Conservation (phyloP, 352 stramenopile genomes). For the Phytopythium kandeliae region DNA sequence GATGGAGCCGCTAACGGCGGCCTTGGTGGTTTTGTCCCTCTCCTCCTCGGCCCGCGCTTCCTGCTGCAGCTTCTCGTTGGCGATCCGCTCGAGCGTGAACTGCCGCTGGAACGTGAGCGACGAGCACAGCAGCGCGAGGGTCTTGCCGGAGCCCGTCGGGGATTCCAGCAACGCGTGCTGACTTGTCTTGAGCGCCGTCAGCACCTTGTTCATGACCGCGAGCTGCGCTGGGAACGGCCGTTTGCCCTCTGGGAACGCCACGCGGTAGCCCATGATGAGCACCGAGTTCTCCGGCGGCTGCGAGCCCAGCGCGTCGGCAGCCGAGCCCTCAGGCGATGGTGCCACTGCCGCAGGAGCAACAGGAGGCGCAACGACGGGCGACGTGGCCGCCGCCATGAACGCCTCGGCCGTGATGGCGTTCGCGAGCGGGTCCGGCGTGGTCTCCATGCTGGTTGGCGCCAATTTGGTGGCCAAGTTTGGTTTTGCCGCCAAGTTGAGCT, state of each 20-base stretch:
- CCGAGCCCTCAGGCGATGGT: not conserved
- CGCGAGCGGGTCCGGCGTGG: not conserved
- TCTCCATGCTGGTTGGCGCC: too few relatives aligned
- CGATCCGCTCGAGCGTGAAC: constrained; percentile 33
- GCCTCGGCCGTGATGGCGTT: not conserved
- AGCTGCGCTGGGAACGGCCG: constrained; percentile 80
- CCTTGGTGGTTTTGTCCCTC: constrained; percentile 32
- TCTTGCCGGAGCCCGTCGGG: constrained; percentile 82
- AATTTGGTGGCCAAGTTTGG: too few relatives aligned
- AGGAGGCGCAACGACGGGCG: not conserved
- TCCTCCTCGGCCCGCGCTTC: constrained; percentile 23
- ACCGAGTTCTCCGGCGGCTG: constrained; percentile 22
- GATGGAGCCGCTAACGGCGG: not conserved
- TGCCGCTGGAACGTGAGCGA: constrained; percentile 75
- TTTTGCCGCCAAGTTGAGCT: too few relatives aligned
- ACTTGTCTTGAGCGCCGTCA: constrained; percentile 68
- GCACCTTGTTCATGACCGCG: constrained; percentile 84
- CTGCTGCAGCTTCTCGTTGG: constrained; percentile 16
- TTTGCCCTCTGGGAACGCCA: constrained; percentile 77
- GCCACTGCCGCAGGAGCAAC: not conserved
- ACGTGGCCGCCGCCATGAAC: constrained; percentile 3
- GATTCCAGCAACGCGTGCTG: constrained; percentile 85
- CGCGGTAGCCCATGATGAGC: constrained; percentile 84
- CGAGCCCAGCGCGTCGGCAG: not conserved
- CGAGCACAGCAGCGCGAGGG: constrained; percentile 77